These are phyloP conservation scores for Stemphylium vesicarium DNA, from an alignment of 2,329 filamentous ascomycete genomes.

Conservation along the genomic window DNA sequence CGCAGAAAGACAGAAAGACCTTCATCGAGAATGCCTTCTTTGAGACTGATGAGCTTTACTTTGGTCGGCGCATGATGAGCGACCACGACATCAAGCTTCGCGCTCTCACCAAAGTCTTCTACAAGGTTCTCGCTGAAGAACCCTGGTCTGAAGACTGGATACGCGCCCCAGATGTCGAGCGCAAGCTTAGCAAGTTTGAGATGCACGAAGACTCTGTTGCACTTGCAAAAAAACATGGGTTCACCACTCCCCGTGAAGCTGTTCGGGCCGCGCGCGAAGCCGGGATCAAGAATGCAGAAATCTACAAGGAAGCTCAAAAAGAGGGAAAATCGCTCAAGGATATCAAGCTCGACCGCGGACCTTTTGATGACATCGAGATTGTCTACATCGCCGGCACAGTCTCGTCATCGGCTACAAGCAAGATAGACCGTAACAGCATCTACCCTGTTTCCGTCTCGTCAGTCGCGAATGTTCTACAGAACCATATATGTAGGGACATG, in stretches of 20 bases:
- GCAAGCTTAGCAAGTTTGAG: conserved; percentile 48
- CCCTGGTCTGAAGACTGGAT: conserved; percentile 49
- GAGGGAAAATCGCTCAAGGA: conserved; percentile 27
- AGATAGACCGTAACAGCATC: conserved; percentile 41
- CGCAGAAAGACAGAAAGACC: conserved; percentile 40
- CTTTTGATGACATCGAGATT: conserved; percentile 48
- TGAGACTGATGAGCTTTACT: conserved; percentile 40
- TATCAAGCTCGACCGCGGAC: conserved; percentile 34
- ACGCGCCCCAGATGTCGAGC: conserved; percentile 45
- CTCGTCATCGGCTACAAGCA: conserved; percentile 44
- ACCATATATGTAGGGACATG: conserved; percentile 46
- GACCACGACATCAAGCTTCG: conserved; percentile 45
- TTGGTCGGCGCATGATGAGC: conserved; percentile 33
- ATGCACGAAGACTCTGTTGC: conserved; percentile 45
- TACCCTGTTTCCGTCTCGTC: conserved; percentile 46
- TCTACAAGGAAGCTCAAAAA: conserved; percentile 19
- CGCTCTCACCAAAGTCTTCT: conserved; percentile 48
- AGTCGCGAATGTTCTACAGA: conserved; percentile 41
- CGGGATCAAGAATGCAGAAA: conserved; percentile 23
- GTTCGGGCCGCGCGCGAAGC: conserved; percentile 42
- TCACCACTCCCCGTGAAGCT: conserved; percentile 40
- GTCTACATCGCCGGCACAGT: conserved; percentile 49
- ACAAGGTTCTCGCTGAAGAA: conserved; percentile 47
- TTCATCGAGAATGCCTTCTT: conserved; percentile 43
- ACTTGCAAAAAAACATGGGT: conserved; percentile 38